These are phyloP conservation scores for Pseudoperonospora humuli DNA, from an alignment of 352 stramenopile species.

Conservation along the genomic window DNA sequence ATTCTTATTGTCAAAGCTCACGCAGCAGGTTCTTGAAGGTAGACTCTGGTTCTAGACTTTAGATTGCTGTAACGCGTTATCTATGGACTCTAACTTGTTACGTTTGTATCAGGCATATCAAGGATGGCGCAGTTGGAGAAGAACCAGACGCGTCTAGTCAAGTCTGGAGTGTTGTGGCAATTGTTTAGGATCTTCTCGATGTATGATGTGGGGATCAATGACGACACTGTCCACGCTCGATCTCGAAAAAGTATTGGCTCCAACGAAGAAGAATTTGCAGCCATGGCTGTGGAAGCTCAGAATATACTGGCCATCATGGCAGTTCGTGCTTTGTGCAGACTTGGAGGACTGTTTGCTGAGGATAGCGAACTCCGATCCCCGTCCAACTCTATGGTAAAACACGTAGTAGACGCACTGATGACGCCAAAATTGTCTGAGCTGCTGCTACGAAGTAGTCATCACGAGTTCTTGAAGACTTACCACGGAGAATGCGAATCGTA, in stretches of 20 bases:
- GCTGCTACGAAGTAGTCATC: conserved; percentile 52
- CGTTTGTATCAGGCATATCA: conserved; percentile 34
- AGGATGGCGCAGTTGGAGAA: conserved; percentile 46
- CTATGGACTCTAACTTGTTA: conserved; percentile 1
- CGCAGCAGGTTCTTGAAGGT: conserved; percentile 75
- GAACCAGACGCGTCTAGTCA: conserved; percentile 49
- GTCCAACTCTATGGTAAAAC: conserved; percentile 32
- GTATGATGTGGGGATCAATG: conserved; percentile 62
- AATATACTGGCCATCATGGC: conserved; percentile 76
- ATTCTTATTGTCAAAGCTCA: conserved; percentile 55
- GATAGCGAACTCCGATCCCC: conserved; percentile 44
- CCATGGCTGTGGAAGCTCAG: conserved; percentile 40
- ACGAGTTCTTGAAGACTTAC: conserved; percentile 80
- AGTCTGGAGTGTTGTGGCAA: conserved; percentile 59
- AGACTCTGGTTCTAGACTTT: not conserved
- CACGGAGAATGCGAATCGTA: conserved; percentile 74
- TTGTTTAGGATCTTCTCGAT: conserved; percentile 54
- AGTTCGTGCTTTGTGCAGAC: conserved; percentile 51
- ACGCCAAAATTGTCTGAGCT: conserved; percentile 66
- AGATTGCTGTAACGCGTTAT: not conserved
- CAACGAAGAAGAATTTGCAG: conserved; percentile 32
- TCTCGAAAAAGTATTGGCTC: conserved; percentile 32
- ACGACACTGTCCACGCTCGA: conserved; percentile 31
- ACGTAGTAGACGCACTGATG: conserved; percentile 46
- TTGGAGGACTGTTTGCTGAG: conserved; percentile 52